A percentile compares a stretch with the other conserved stretches of the same genome.
phyloP scores from a whole-genome alignment of 2,329 filamentous ascomycete genomes.

The Ophioceras dolichostomum region DNA sequence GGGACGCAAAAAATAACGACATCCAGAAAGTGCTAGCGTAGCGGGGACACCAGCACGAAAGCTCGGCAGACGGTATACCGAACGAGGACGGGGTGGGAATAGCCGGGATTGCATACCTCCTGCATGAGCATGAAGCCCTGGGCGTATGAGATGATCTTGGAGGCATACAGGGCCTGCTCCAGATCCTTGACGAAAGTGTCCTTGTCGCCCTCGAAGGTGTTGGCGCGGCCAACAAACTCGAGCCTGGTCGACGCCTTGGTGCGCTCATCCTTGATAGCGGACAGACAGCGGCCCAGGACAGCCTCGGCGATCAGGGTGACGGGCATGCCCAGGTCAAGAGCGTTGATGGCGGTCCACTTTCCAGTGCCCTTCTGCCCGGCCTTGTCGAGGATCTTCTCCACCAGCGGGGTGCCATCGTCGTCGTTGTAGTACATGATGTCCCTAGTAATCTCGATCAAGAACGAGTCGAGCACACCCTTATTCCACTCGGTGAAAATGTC shows the following conservation, averaged over 20 bases:
- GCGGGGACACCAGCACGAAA: too few species aligned
- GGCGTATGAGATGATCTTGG: slow-evolving; percentile 99
- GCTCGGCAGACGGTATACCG: too few species aligned
- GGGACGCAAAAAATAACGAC: neutral
- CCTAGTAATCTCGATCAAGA: slow-evolving; percentile 97
- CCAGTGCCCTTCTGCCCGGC: slow-evolving; percentile 99
- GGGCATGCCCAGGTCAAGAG: slow-evolving; percentile 95
- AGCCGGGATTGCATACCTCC: too few species aligned
- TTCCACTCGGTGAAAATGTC: slow-evolving; percentile 95
- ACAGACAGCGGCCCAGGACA: slow-evolving; percentile 89
- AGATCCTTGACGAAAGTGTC: slow-evolving; percentile 91
- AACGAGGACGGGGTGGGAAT: too few species aligned
- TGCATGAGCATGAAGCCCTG: slow-evolving; percentile 99
- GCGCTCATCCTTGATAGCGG: slow-evolving; percentile 90
- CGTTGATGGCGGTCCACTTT: slow-evolving; percentile 99
- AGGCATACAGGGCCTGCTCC: slow-evolving; percentile 97
- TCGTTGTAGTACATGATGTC: slow-evolving; percentile 99
- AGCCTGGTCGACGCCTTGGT: slow-evolving; percentile 68
- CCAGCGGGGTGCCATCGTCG: slow-evolving; percentile 76
- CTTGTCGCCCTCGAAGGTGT: slow-evolving; percentile 80
- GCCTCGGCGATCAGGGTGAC: slow-evolving; percentile 97
- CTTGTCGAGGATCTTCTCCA: slow-evolving; percentile 98
- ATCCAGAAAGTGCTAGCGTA: too few species aligned
- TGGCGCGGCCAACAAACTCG: slow-evolving; percentile 57
- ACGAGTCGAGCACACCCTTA: slow-evolving; percentile 95